phyloP scores from a whole-genome alignment of 148 eudicot species.

The Hydrangea macrophylla region DNA sequence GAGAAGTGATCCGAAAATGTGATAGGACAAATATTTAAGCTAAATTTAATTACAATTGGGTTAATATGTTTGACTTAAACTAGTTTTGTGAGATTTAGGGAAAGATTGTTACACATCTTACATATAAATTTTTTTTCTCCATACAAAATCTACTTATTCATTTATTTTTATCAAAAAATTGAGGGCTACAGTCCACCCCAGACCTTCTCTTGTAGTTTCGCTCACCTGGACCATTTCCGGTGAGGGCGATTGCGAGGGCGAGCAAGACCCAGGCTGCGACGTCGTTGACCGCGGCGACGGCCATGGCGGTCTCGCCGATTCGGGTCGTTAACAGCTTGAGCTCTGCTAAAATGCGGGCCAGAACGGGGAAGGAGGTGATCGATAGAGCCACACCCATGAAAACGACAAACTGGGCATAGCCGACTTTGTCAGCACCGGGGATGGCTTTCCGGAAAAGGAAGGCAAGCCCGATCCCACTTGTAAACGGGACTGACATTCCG shows the following conservation, averaged over 20 bases:
- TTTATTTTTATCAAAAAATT: too few species aligned
- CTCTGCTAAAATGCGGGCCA: slow-evolving; percentile 54
- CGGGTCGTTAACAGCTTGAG: slow-evolving; percentile 47
- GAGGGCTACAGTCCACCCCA: too few species aligned
- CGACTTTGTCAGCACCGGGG: slow-evolving; percentile 29
- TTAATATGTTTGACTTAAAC: too few species aligned
- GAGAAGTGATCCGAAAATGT: too few species aligned
- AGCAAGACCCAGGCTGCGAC: slow-evolving; percentile 53
- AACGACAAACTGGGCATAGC: slow-evolving; percentile 25
- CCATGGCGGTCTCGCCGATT: slow-evolving; percentile 53
- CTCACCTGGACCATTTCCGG: slow-evolving; percentile 32
- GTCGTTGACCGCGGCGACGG: slow-evolving; percentile 57
- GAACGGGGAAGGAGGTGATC: slow-evolving; percentile 51
- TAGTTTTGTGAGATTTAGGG: too few species aligned
- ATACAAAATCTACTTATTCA: too few species aligned
- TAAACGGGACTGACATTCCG: slow-evolving; percentile 39
- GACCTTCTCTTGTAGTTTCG: too few species aligned
- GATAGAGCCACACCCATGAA: slow-evolving; percentile 54
- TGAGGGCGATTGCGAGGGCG: slow-evolving; percentile 47
- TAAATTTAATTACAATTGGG: too few species aligned
- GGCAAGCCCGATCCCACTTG: slow-evolving; percentile 31
- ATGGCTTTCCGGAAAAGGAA: slow-evolving; percentile 23
- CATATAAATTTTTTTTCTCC: too few species aligned
- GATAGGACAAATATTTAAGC: too few species aligned
- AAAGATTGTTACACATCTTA: too few species aligned